These are phyloP conservation scores for Emergomyces orientalis DNA, from an alignment of 2,329 filamentous ascomycete species.

Conservation along the genomic window DNA sequence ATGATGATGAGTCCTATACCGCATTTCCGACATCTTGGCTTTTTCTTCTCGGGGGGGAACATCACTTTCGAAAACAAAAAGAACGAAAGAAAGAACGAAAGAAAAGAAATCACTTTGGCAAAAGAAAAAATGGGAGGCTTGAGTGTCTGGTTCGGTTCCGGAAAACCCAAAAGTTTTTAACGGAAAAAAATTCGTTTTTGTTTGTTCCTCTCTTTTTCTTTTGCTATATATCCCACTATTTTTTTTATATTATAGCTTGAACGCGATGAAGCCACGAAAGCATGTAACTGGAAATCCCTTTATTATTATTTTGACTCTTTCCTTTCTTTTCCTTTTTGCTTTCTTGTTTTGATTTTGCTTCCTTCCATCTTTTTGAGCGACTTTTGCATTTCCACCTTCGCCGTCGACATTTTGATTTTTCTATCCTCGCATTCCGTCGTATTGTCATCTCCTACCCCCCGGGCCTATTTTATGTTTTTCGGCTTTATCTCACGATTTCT, in stretches of 20 bases:
- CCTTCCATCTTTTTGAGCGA: neutral
- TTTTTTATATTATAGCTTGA: neutral
- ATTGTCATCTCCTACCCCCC: too few relatives aligned
- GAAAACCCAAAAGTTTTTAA: neutral
- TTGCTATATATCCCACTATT: neutral
- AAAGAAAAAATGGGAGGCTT: neutral
- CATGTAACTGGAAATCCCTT: neutral
- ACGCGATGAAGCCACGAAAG: neutral
- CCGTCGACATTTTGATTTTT: neutral
- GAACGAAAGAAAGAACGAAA: neutral
- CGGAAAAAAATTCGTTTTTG: neutral
- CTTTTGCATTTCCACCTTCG: neutral
- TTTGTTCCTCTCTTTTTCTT: neutral
- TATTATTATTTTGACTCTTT: neutral
- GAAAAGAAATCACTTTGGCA: neutral
- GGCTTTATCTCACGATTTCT: neutral
- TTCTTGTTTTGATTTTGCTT: neutral
- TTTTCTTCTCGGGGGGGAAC: neutral
- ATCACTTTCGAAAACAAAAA: too few relatives aligned
- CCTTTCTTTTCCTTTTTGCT: neutral
- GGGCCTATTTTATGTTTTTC: neutral
- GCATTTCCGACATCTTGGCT: too few relatives aligned
- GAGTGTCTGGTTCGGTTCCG: neutral
- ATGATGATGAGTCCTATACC: too few relatives aligned
- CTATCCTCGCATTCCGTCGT: too few relatives aligned